Percentiles rank a stretch among this genome's conserved stretches.
phyloP scores from a whole-genome alignment of 768 basidiomycete genomes.

The Mycena venus region DNA sequence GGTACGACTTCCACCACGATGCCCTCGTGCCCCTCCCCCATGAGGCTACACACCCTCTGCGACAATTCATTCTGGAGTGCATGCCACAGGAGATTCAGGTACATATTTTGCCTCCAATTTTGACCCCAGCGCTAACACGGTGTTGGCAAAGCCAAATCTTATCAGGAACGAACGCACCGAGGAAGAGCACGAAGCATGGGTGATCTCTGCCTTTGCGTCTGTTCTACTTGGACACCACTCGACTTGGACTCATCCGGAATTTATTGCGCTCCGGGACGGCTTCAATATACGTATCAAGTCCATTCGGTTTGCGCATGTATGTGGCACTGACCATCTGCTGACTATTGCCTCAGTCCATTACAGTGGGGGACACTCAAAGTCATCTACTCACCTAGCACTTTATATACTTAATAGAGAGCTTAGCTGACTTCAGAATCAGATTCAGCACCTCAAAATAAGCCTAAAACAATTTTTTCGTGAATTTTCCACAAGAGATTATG shows the following conservation, averaged over 20 bases:
- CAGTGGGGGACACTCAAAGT: too few species aligned
- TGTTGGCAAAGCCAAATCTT: not conserved
- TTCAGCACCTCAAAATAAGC: too few species aligned
- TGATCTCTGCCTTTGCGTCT: not conserved
- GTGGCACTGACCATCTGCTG: too few species aligned
- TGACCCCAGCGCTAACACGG: not conserved
- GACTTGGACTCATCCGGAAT: constrained; percentile 1
- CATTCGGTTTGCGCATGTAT: not conserved
- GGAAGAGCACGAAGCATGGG: not conserved
- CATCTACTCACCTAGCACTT: too few species aligned
- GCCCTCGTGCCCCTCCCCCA: not conserved
- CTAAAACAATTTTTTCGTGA: too few species aligned
- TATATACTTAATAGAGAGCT: too few species aligned
- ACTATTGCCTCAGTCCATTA: too few species aligned
- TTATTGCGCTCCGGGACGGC: not conserved
- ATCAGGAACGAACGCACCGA: not conserved
- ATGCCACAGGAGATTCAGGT: not conserved
- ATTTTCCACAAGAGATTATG: too few species aligned
- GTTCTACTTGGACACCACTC: not conserved
- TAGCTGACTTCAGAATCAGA: too few species aligned
- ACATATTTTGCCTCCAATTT: too few species aligned
- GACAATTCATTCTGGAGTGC: not conserved
- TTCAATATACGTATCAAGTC: not conserved
- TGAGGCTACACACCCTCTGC: not conserved
- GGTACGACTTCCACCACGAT: not conserved